These are phyloP conservation scores for Leccinum variicolor DNA, from an alignment of 768 basidiomycete species.

Conservation along the genomic window DNA sequence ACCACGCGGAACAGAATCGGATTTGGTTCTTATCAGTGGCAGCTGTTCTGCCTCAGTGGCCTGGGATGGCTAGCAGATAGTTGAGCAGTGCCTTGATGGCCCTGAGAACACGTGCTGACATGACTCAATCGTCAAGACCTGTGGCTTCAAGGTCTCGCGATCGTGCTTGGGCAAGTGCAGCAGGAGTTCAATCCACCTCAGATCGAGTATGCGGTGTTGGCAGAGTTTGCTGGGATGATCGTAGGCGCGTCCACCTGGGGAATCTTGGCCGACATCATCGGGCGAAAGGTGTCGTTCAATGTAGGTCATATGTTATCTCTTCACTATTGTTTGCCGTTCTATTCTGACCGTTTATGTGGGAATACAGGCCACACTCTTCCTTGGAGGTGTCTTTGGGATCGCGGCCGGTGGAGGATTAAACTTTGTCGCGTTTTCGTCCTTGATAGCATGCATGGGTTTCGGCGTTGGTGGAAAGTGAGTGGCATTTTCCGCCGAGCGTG, in stretches of 20 bases:
- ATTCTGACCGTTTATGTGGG: neutral
- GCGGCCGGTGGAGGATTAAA: slow-evolving; percentile 45
- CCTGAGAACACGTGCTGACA: slow-evolving; percentile 22
- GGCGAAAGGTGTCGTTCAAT: slow-evolving; percentile 45
- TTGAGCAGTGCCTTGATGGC: slow-evolving; percentile 20
- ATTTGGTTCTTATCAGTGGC: slow-evolving; percentile 47
- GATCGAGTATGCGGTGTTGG: slow-evolving; percentile 44
- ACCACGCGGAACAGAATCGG: slow-evolving; percentile 37
- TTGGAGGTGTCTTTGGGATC: slow-evolving; percentile 48
- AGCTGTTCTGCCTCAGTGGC: slow-evolving; percentile 45
- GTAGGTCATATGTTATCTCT: slow-evolving; percentile 1
- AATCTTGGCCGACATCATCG: slow-evolving; percentile 46
- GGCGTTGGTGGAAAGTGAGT: slow-evolving; percentile 52
- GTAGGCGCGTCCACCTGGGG: slow-evolving; percentile 50
- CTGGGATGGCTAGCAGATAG: slow-evolving; percentile 51
- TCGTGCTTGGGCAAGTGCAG: slow-evolving; percentile 43
- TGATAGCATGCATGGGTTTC: slow-evolving; percentile 46
- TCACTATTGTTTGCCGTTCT: neutral
- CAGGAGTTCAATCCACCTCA: slow-evolving; percentile 41
- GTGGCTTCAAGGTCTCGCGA: slow-evolving; percentile 48
- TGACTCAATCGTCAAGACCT: slow-evolving; percentile 12
- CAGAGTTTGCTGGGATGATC: slow-evolving; percentile 48
- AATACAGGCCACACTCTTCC: slow-evolving; percentile 32
- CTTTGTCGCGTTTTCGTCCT: slow-evolving; percentile 44
- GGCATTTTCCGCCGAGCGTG: neutral